These are phyloP conservation scores for Sungouiella thailandica DNA, from an alignment of 805 yeast species.

Conservation along the genomic window DNA sequence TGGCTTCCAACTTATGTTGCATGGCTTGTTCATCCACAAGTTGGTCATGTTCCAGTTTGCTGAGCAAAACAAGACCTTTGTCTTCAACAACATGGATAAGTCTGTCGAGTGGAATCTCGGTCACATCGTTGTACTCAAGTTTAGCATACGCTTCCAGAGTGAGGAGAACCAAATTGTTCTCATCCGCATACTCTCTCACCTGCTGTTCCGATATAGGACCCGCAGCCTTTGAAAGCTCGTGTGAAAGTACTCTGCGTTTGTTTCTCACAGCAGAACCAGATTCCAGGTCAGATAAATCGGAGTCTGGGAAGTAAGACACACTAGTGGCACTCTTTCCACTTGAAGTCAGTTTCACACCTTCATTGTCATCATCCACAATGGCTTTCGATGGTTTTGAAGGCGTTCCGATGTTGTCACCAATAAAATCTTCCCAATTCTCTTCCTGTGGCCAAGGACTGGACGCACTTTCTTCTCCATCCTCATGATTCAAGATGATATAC, in stretches of 20 bases:
- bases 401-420: constrained; percentile 23
- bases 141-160: constrained; percentile 29
- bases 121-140: constrained; percentile 22
- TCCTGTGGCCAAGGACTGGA: constrained; percentile 14
- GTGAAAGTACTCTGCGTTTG: constrained; percentile 11
- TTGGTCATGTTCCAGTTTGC: constrained; percentile 21
- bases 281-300: constrained; percentile 26
- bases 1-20: constrained; percentile 23
- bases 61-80: constrained; percentile 26
- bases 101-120: constrained; percentile 19
- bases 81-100: constrained; percentile 18
- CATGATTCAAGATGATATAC: constrained; percentile 25
- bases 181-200: constrained; percentile 30
- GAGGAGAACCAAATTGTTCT: constrained; percentile 27
- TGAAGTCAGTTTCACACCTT: constrained; percentile 3
- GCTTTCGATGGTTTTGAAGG: constrained; percentile 20
- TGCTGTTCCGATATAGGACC: constrained; percentile 16
- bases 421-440: constrained; percentile 36
- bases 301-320: constrained; percentile 13
- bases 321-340: background rate
- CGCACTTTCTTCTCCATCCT: constrained; percentile 12
- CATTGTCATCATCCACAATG: constrained; percentile 11
- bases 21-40: constrained; percentile 31
- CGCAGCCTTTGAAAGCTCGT: constrained; percentile 13
- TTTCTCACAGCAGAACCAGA: constrained; percentile 7